Base-by-base conservation (phyloP, 495 filamentous ascomycete species). In the Aspergillus incahuasiensis region DNA sequence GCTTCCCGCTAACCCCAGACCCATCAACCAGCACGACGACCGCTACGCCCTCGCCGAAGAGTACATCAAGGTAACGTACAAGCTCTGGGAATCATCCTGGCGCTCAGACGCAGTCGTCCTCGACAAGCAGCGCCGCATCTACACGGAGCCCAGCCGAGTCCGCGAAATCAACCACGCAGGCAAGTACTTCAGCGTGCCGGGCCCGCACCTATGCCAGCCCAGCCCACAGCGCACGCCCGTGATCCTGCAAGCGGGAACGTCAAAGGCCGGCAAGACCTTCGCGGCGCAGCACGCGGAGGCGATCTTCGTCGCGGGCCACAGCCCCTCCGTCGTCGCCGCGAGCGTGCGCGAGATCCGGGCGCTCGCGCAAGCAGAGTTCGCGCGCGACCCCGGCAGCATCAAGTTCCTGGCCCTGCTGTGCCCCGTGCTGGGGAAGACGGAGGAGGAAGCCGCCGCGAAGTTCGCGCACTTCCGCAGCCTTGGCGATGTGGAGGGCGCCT, bases 11-110 rank as follows among this genome's bases (percentile, higher is more conserved):
- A 15, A 35, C 13, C 9, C 34, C 9, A 11, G 9, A 35, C 38
- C 8, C 3, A 40, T 3, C 5, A 16, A 40, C n/a, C 54, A 82
- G 73, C 85, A 88, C 67, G 85, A 88, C 60, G 81, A 87, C 55
- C 74, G 86, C 41, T 89, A 89, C 65, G 79, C 75, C 16, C 70
- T 82, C 40, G 84, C 84, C 6, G 82, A 86, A 53, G 86, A 89
- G 63, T 89, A 88, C 65, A 68, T 88, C 55, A 72, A 77, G 39
- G 82, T 88, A 6, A 76, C 86, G 52, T 88, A 88, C 74, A 87
- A 87, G 60, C 79, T 89, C 2, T 81, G 80, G 68, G 80, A 88
- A 58, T 83, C 82, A 16, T 87, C 83, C 9, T 88, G 85, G 85
- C 75, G 83, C 6, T 77, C 82, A 52, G 86, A 88, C 55, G 84